Conservation (phyloP, 2,329 filamentous ascomycete species). For the Talaromyces sp. region DNA sequence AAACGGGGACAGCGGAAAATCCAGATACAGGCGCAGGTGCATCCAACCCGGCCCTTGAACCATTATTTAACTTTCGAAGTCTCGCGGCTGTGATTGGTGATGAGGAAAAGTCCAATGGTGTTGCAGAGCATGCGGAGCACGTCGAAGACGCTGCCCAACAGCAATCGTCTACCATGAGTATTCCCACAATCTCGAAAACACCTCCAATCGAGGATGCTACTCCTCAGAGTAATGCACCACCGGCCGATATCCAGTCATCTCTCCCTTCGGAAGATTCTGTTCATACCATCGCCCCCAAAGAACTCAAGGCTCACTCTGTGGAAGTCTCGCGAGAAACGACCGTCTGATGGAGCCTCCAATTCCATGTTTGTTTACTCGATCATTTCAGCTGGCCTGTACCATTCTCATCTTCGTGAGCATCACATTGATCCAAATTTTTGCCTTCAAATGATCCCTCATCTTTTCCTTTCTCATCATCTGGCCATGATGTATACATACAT, state of each 20-base stretch:
- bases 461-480: background rate
- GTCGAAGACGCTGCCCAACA: slow-evolving; percentile 32
- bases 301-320: slow-evolving; percentile 36
- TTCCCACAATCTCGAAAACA: slow-evolving; percentile 20
- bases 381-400: slow-evolving; percentile 9
- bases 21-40: slow-evolving; percentile 50
- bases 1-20: slow-evolving; percentile 51
- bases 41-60: slow-evolving; percentile 58
- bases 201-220: slow-evolving; percentile 20
- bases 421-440: background rate
- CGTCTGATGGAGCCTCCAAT: slow-evolving; percentile 20
- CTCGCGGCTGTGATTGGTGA: slow-evolving; percentile 78
- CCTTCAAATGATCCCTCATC: background rate
- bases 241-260: slow-evolving; percentile 16
- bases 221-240: slow-evolving; percentile 13
- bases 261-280: slow-evolving; percentile 19
- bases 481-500: background rate
- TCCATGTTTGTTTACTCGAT: background rate
- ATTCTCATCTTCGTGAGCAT: background rate
- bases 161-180: slow-evolving; percentile 10
- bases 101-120: slow-evolving; percentile 49
- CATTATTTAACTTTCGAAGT: slow-evolving; percentile 89
- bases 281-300: slow-evolving; percentile 30
- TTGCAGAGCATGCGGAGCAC: slow-evolving; percentile 28
- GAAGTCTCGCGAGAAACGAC: slow-evolving; percentile 32